A percentile compares a stretch with the other conserved stretches of the same genome.
Evolutionary conservation across 495 filamentous ascomycete species (phyloP).

Genomic region (Letharia lupina): DNA sequence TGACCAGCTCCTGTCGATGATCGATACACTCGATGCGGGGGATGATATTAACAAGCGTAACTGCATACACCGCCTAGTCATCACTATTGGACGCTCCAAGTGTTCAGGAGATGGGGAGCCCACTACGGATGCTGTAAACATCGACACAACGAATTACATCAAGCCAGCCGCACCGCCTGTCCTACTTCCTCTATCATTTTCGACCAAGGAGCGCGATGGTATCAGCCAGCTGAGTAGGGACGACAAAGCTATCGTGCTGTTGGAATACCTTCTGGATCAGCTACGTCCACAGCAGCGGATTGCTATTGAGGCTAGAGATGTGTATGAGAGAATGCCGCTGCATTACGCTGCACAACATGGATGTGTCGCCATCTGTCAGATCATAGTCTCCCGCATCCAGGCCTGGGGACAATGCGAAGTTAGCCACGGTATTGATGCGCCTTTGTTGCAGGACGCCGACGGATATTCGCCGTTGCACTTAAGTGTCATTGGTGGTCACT

Average conservation of each 20-base stretch:
- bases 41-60: constrained; percentile 92
- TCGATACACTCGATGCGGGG: constrained; percentile 67
- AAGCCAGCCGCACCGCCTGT: constrained; percentile 65
- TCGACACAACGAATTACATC: constrained; percentile 57
- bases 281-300: constrained; percentile 59
- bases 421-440: constrained; percentile 72
- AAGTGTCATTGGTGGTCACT: constrained; percentile 84
- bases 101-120: constrained; percentile 37
- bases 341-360: constrained; percentile 97
- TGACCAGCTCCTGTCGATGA: constrained; percentile 53
- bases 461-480: constrained; percentile 87
- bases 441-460: constrained; percentile 83
- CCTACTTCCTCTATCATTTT: constrained; percentile 48
- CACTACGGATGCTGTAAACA: constrained; percentile 35
- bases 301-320: constrained; percentile 62
- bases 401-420: constrained; percentile 82
- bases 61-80: constrained; percentile 83
- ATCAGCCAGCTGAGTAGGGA: constrained; percentile 54
- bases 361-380: constrained; percentile 74
- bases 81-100: constrained; percentile 76
- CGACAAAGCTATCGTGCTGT: constrained; percentile 65
- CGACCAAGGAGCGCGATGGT: constrained; percentile 47
- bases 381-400: constrained; percentile 82
- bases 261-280: constrained; percentile 62
- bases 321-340: constrained; percentile 75